A percentile compares a stretch with the other conserved stretches of the same genome.
These are phyloP conservation scores for Viola odorata DNA, from an alignment of 345 rosid genomes.

Conservation along the genomic window DNA sequence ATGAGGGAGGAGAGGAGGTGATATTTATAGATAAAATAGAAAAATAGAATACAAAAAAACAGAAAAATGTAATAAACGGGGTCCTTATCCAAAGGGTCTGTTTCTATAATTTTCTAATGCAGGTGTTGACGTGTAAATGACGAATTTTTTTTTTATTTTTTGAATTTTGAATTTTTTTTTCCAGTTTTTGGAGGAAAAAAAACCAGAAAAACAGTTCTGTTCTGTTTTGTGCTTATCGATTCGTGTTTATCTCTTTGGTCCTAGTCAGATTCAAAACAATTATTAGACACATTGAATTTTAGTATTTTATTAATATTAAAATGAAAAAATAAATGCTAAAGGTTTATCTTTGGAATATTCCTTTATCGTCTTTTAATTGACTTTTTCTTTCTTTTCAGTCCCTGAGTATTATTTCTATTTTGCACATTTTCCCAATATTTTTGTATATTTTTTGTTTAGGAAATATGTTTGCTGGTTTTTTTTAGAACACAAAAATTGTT, in stretches of 20 bases:
- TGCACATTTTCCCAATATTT: too few relatives aligned
- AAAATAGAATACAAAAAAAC: background rate
- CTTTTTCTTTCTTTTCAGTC: background rate
- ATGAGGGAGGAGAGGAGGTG: background rate
- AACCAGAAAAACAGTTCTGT: background rate
- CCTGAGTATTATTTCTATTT: too few relatives aligned
- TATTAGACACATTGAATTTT: too few relatives aligned
- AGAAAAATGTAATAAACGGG: background rate
- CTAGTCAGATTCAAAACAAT: slow-evolving; percentile 1
- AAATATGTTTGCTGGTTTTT: too few relatives aligned
- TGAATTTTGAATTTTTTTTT: background rate
- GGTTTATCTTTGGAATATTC: slow-evolving; percentile 3
- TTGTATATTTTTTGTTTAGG: too few relatives aligned
- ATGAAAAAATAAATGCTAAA: too few relatives aligned
- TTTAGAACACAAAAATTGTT: too few relatives aligned
- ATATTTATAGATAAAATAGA: too few relatives aligned
- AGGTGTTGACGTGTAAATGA: slow-evolving; percentile 4
- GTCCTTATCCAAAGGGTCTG: slow-evolving; percentile 16
- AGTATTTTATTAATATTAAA: too few relatives aligned
- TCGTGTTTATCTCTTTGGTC: slow-evolving; percentile 6
- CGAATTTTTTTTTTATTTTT: background rate
- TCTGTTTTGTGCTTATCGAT: background rate
- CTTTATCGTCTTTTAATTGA: background rate
- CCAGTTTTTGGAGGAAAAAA: background rate
- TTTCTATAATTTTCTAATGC: background rate